Base-by-base conservation (phyloP, 2,329 filamentous ascomycete species). In the Claviceps sorghi region DNA sequence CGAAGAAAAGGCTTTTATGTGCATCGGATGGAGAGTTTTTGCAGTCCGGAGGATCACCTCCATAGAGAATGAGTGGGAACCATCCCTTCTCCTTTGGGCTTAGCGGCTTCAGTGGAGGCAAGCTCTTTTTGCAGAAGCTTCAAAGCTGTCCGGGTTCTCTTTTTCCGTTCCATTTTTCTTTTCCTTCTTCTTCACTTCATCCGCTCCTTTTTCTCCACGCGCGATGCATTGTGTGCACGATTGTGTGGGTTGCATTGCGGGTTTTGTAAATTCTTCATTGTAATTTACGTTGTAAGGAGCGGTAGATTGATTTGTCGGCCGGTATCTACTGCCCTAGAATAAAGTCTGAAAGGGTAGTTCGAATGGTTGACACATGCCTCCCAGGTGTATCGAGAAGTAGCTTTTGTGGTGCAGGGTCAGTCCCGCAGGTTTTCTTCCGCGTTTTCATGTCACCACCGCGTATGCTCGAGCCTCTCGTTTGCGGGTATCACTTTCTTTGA, bases 271-370 rank as follows among this genome's bases (percentile, higher is more conserved):
- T 55, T 53, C 51, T 51, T 51, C 49, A 53, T 66, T 67, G 68
- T 67, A 52, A 45, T 53, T 50, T 51, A 42, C 49, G 21, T 58
- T 59, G 56, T 66, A 70, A 70, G 73, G 77, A 75, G 81, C 78
- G 82, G 76, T 67, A 86, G 80, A 86, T 70, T 60, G 68, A 79
- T 61, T 61, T 64, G 67, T 79, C 83, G 75, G 80, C 82, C 82
- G 83, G 84, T 88, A 88, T 88, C 84, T 88, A 83, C 84, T 86
- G 82, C 84, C 82, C 82, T 86, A 77, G 84, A 88, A 79, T 82
- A 69, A 70, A 69, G 67, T 74, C 74, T 88, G 84, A 87, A 79
- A 80, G 82, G 82, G 84, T 82, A 75, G 84, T 84, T 88, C 84
- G 84, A 86, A 83, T 82, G 81, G 81, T 82, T 78, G 82, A 81